Evolutionary conservation across 768 basidiomycete species (phyloP), one percentile per base, ranked within the genome.

Genomic region (Russula sp.): DNA sequence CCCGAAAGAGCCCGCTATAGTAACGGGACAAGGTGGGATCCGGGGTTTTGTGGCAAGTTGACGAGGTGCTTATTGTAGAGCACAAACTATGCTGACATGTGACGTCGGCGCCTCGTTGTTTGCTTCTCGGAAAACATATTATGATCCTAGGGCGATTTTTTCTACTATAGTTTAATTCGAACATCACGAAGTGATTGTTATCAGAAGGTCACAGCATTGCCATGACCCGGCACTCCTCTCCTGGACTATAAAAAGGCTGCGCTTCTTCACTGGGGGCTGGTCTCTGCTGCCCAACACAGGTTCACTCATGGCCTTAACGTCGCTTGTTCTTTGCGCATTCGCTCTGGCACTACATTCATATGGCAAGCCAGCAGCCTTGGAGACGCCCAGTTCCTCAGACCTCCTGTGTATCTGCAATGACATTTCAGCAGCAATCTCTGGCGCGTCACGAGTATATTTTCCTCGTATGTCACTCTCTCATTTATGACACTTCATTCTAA

Each of bases 401-500:
- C 11, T 24, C 0, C 32, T 5, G n/a, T 20, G 11, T n/a, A 62
- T 44, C 16, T 62, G 61, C 16, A 10, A 32, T 44, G 20, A 46
- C 11, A 61, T 61, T 14, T n/a, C 28, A 40, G 32, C 30, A 13
- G 44, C 53, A 20, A 36, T 62, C 13, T 61, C 60, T 32, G 16
- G 16, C 30, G 52, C 42, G 11, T 61, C 60, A 22, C 20, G 44
- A 42, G 52, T 61, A 13, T 54, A 26, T n/a, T 61, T 46, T 26
- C 52, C 60, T 22, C 28, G 60, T 61, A 28, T 3, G 10, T 10
- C 52, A 10, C 32, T 40, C 34, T 38, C 36, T 55, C 7, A 30
- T 22, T 26, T 54, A 1, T 28, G n/a, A 6, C 32, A 13, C 3
- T 10, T 22, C 1, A 10, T 46, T 5, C 18, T 49, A 22, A 55